Base-by-base conservation (phyloP, 139 green algal species). In the Desmodesmus armatus region DNA sequence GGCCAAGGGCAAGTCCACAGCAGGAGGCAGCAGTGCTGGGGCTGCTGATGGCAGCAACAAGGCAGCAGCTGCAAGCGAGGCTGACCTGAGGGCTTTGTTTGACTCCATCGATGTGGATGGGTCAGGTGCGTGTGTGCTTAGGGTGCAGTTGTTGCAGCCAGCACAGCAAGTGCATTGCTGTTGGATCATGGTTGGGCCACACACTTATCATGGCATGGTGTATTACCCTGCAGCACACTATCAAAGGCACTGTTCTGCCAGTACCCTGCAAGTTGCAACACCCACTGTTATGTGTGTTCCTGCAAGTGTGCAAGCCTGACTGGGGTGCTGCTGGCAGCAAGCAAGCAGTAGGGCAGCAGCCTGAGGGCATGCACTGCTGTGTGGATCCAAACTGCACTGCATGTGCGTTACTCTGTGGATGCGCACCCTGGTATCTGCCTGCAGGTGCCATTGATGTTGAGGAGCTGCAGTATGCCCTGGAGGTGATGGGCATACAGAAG, bases 401-500 rank as follows among this genome's bases (percentile, higher is more conserved):
- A n/a, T 55, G 9, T 55, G 47, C 47, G 13, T 55, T 7, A 13
- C 13, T 7, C 47, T 55, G 47, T 7, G 47, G 7, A 55, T 55
- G 47, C 9, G 9, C 13, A 21, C 7, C 7, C 47, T 55, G 47
- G 47, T 55, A 55, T 55, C 40, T 67, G 47, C 21, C 51, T 44
- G 60, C 85, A 89, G 86, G 87, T 60, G 87, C 89, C 35, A 92
- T 91, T 55, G 87, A 91, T 58, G 87, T 89, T 25, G 80, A 87
- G 43, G 89, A 92, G 87, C 89, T 92, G 23, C 74, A 82, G 43
- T 66, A 71, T 33, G 89, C 89, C 0, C 78, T 92, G 69, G 65
- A 83, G 47, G 77, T 88, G 69, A 88, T 92, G 84, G 89, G 89
- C 25, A 71, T 92, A 15, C 25, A 86, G 43, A 88, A 87, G 84